Evolutionary conservation across 257 asterid genomes (phyloP).

Genomic region (Nicotiana obtusifolia): DNA sequence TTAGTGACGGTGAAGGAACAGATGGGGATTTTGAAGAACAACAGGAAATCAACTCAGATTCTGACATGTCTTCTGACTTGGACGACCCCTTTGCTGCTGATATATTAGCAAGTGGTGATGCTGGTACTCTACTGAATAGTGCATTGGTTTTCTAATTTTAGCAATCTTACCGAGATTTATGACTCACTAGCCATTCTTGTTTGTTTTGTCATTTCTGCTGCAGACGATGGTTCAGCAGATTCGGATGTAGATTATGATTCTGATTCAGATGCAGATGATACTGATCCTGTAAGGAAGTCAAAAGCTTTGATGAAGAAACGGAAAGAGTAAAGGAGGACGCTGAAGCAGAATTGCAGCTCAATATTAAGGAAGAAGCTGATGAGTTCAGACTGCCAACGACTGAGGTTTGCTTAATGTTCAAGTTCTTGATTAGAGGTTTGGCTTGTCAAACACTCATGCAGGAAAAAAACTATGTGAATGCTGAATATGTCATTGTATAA

Average conservation of each 20-base stretch:
- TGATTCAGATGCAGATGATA: constrained; percentile 58
- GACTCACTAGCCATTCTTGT: background rate
- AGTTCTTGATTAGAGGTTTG: background rate
- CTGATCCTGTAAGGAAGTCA: constrained; percentile 41
- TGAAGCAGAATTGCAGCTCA: constrained; percentile 47
- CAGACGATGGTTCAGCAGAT: constrained; percentile 17
- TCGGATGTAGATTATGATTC: constrained; percentile 29
- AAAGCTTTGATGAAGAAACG: constrained; percentile 46
- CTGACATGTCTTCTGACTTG: constrained; percentile 66
- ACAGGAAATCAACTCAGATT: constrained; percentile 39
- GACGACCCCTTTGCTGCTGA: constrained; percentile 73
- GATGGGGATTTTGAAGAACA: constrained; percentile 38
- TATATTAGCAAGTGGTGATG: constrained; percentile 61
- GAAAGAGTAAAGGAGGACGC: constrained; percentile 41
- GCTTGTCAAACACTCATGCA: background rate
- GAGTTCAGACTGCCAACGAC: constrained; percentile 78
- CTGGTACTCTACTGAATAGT: constrained; percentile 34
- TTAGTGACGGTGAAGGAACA: constrained; percentile 40
- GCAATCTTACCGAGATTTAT: background rate
- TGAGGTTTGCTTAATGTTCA: constrained; percentile 40
- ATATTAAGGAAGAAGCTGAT: constrained; percentile 63
- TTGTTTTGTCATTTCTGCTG: background rate
- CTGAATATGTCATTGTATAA: constrained; percentile 9
- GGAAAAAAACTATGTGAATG: background rate
- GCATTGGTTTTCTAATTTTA: constrained; percentile 3